Conservation (phyloP, 345 rosid genomes). For the Raphanus sativus region DNA sequence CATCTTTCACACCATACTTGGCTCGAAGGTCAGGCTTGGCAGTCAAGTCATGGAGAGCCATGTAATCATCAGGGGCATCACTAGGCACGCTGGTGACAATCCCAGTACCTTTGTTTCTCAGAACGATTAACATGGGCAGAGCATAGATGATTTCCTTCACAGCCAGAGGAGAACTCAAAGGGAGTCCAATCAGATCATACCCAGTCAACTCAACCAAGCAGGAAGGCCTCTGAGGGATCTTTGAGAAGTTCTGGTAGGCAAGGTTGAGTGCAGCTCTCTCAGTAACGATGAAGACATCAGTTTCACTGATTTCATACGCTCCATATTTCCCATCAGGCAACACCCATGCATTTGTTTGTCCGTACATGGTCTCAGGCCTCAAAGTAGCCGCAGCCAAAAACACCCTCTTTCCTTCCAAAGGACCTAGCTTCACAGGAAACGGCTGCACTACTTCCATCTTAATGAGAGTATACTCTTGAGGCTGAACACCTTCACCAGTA, state of each 20-base stretch:
- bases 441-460: conserved; percentile 84
- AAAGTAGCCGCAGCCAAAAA: conserved; percentile 84
- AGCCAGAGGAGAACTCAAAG: conserved; percentile 75
- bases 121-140: conserved; percentile 90
- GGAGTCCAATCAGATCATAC: conserved; percentile 81
- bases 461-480: conserved; percentile 85
- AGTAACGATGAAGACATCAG: conserved; percentile 69
- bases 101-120: conserved; percentile 92
- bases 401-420: conserved; percentile 70
- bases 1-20: conserved; percentile 77
- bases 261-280: conserved; percentile 86
- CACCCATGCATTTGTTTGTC: conserved; percentile 98
- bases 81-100: conserved; percentile 96
- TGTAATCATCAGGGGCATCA: conserved; percentile 94
- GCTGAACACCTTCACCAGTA: conserved; percentile 89
- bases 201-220: conserved; percentile 85
- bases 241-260: conserved; percentile 80
- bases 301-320: conserved; percentile 83
- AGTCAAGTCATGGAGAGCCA: conserved; percentile 74
- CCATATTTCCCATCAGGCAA: conserved; percentile 92
- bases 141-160: conserved; percentile 72
- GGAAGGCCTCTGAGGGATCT: conserved; percentile 56
- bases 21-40: conserved; percentile 78
- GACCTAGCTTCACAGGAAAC: conserved; percentile 59
- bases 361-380: conserved; percentile 98